A percentile compares a stretch with the other conserved stretches of the same genome.
Conservation (phyloP, 352 stramenopile species). For the Phytophthora cryptogea region DNA sequence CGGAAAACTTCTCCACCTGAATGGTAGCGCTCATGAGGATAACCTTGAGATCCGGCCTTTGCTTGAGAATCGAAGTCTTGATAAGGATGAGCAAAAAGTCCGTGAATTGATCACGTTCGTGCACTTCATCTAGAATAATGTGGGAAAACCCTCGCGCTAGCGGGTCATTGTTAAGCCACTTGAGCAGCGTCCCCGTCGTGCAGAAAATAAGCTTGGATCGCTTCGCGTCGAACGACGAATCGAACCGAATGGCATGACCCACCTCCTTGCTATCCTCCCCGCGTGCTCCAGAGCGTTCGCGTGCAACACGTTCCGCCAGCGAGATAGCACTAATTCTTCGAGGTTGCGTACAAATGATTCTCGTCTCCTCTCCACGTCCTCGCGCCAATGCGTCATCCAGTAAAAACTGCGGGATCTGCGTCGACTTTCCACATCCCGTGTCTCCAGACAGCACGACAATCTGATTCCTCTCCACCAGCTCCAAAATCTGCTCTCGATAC, state of each 20-base stretch:
- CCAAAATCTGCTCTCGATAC: constrained; percentile 71
- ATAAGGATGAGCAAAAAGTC: constrained; percentile 97
- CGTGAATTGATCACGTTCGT: constrained; percentile 95
- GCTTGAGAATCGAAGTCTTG: constrained; percentile 84
- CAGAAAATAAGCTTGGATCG: constrained; percentile 96
- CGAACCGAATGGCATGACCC: constrained; percentile 93
- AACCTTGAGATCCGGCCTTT: constrained; percentile 86
- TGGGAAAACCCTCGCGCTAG: constrained; percentile 87
- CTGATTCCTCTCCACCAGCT: constrained; percentile 73
- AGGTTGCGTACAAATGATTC: constrained; percentile 94
- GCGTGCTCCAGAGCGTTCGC: constrained; percentile 58
- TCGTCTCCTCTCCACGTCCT: constrained; percentile 57
- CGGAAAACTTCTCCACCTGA: constrained; percentile 91
- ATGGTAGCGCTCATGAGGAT: constrained; percentile 97
- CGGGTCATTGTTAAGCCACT: constrained; percentile 82
- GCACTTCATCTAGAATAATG: constrained; percentile 96
- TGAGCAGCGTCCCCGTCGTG: constrained; percentile 95
- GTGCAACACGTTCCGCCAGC: constrained; percentile 84
- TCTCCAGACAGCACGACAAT: constrained; percentile 93
- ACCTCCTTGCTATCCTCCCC: constrained; percentile 65
- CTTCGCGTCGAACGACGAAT: constrained; percentile 73
- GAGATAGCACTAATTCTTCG: constrained; percentile 91
- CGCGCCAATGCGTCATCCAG: constrained; percentile 82
- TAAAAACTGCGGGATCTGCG: constrained; percentile 94
- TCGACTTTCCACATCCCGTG: constrained; percentile 95